These are phyloP conservation scores for Phytophthora macrochlamydospora DNA, from an alignment of 352 stramenopile species.

Conservation along the genomic window DNA sequence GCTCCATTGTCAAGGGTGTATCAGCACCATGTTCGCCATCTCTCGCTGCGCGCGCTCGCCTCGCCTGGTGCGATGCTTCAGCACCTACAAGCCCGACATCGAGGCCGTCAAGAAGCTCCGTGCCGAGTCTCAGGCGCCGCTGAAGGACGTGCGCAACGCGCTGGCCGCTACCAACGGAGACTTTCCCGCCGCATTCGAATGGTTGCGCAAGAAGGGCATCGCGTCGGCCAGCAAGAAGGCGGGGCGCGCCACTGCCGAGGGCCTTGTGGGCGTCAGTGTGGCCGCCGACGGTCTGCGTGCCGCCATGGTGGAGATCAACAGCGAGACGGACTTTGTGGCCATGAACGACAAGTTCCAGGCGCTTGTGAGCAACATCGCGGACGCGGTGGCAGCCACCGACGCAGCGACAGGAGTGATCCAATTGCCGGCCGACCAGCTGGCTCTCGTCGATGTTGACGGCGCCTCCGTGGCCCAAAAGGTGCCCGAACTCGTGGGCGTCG, in stretches of 20 bases:
- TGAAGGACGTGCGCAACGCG: conserved; percentile 91
- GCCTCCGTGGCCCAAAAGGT: conserved; percentile 72
- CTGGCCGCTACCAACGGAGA: conserved; percentile 80
- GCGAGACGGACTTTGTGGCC: conserved; percentile 95
- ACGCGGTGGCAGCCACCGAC: conserved; percentile 37
- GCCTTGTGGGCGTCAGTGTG: conserved; percentile 71
- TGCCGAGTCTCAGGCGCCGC: conserved; percentile 80
- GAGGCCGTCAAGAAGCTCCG: conserved; percentile 91
- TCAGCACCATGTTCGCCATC: conserved; percentile 11
- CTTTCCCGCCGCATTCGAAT: conserved; percentile 86
- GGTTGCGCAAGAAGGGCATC: conserved; percentile 90
- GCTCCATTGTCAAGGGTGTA: background rate
- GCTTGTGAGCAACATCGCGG: conserved; percentile 62
- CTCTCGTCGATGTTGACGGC: conserved; percentile 53
- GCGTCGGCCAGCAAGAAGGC: conserved; percentile 81
- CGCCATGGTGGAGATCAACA: conserved; percentile 95
- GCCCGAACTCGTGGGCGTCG: conserved; percentile 80
- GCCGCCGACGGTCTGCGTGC: conserved; percentile 26
- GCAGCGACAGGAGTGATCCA: conserved; percentile 30
- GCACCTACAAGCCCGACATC: conserved; percentile 85
- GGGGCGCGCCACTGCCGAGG: conserved; percentile 75
- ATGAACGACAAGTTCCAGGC: conserved; percentile 93
- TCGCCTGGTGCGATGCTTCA: conserved; percentile 42
- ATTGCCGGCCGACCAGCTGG: conserved; percentile 48
- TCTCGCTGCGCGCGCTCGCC: conserved; percentile 10